Conservation (phyloP, 345 rosid species). For the Durio zibethinus region DNA sequence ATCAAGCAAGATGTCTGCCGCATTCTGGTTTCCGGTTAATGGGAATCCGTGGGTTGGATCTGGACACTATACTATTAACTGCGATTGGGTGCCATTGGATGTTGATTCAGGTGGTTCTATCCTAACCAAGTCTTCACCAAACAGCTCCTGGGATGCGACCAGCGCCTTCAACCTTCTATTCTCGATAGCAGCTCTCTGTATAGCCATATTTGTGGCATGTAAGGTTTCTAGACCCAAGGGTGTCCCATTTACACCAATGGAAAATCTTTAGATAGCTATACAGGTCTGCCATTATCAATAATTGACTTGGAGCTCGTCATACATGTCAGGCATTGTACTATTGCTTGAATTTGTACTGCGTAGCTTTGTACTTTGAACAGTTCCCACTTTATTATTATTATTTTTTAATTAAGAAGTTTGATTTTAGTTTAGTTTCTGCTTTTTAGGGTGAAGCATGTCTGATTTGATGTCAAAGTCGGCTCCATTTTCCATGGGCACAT, state of each 20-base stretch:
- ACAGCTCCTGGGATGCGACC: constrained; percentile 47
- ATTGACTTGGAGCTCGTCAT: constrained; percentile 9
- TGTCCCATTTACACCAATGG: constrained; percentile 45
- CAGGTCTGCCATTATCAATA: background rate
- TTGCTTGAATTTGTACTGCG: constrained; percentile 25
- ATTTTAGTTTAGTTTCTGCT: constrained; percentile 12
- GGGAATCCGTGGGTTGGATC: constrained; percentile 84
- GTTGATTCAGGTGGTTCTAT: constrained; percentile 41
- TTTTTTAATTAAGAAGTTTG: background rate
- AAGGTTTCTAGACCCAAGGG: constrained; percentile 32
- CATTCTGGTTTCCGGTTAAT: constrained; percentile 90
- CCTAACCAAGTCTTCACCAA: constrained; percentile 28
- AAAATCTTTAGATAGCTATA: constrained; percentile 32
- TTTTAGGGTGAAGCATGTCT: constrained; percentile 12
- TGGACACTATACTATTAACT: constrained; percentile 76
- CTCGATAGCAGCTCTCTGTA: constrained; percentile 52
- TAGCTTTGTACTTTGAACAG: constrained; percentile 22
- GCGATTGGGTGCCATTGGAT: constrained; percentile 79
- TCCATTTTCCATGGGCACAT: background rate
- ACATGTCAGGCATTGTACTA: constrained; percentile 24
- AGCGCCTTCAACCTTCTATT: constrained; percentile 62
- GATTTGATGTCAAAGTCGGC: background rate
- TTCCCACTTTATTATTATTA: constrained; percentile 11
- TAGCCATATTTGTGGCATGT: constrained; percentile 66
- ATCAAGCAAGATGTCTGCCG: constrained; percentile 70